Evolutionary conservation across 2,329 filamentous ascomycete species (phyloP), one percentile per base, ranked within the genome.

Genomic region (Neopestalotiopsis sp.): DNA sequence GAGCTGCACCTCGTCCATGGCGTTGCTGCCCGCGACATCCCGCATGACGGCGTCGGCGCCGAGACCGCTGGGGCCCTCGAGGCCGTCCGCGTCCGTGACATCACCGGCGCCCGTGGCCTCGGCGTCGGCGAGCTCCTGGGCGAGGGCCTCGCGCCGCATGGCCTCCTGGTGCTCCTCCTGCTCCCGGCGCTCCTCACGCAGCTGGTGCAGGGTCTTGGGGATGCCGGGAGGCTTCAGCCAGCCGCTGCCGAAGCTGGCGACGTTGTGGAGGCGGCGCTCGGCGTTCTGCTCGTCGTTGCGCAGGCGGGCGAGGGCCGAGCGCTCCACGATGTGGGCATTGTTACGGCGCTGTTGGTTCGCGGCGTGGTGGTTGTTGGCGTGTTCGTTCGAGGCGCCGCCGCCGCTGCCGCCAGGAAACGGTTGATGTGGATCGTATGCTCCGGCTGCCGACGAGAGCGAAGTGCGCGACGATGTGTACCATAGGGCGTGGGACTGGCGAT

Each of bases 141-240:
- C 89, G 4, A 91, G 81, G 74, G 89, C 88, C 78, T 95, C 92
- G 38, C 92, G 85, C 28, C 92, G 85, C 78, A 94, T 83, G 2
- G 92, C 88, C 76, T 93, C 90, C 71, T 93, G 89, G 70, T 95
- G 93, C 80, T 99, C 96, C 78, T 95, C 92, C 67, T 93, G 88
- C 83, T 99, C 96, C 12, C 92, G 89, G 73, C 91, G 90, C 83
- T 99, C 96, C 81, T 99, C 96, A 57, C 92, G 91, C 82, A 94
- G 89, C 71, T 97, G 94, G 77, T 97, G 91, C 69, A 97, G 89
- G 1, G 95, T 97, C 85, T 98, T 99, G 68, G 90, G 80, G 67
- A 97, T 87, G 7, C 95, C 96, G 0, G 94, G 94, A 0, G 96
- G 96, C 69, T 92, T 93, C 68, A 99, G 91, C 96, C 96, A 99